Evolutionary conservation across 2,329 filamentous ascomycete species (phyloP).

Genomic region (Alternaria ethzedia): DNA sequence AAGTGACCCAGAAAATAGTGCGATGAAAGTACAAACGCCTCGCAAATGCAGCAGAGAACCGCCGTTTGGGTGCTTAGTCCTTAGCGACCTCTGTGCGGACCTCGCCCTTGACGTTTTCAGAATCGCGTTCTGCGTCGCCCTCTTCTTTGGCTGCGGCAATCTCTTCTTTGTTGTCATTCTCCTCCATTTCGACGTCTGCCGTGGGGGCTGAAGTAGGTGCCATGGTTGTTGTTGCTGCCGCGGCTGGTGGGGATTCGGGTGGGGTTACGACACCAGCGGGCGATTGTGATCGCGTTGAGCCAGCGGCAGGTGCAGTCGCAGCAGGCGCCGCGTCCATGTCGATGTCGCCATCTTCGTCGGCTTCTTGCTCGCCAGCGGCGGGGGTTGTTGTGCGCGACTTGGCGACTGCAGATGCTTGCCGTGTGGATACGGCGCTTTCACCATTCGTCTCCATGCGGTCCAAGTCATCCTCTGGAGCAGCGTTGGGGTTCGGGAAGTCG

Average conservation of each 20-base stretch:
- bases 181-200: conserved; percentile 43
- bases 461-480: conserved; percentile 37
- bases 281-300: conserved; percentile 32
- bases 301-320: conserved; percentile 14
- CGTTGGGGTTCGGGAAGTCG: conserved; percentile 65
- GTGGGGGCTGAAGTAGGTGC: conserved; percentile 22
- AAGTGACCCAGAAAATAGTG: conserved; percentile 1
- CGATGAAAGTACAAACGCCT: conserved; percentile 18
- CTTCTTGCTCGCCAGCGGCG: conserved; percentile 27
- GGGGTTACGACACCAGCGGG: conserved; percentile 44
- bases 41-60: conserved; percentile 7
- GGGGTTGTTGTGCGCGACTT: conserved; percentile 38
- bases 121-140: conserved; percentile 35
- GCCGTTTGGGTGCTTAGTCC: conserved; percentile 14
- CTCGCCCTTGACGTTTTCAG: conserved; percentile 41
- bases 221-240: conserved; percentile 18
- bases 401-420: conserved; percentile 35
- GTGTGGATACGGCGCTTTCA: conserved; percentile 37
- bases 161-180: conserved; percentile 26
- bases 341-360: conserved; percentile 45
- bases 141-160: conserved; percentile 31
- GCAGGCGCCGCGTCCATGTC: conserved; percentile 42
- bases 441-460: conserved; percentile 39
- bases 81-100: conserved; percentile 37
- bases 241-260: conserved; percentile 42